phyloP scores from a whole-genome alignment of 1,284 basidiomycete species.

The Moniliophthora roreri region DNA sequence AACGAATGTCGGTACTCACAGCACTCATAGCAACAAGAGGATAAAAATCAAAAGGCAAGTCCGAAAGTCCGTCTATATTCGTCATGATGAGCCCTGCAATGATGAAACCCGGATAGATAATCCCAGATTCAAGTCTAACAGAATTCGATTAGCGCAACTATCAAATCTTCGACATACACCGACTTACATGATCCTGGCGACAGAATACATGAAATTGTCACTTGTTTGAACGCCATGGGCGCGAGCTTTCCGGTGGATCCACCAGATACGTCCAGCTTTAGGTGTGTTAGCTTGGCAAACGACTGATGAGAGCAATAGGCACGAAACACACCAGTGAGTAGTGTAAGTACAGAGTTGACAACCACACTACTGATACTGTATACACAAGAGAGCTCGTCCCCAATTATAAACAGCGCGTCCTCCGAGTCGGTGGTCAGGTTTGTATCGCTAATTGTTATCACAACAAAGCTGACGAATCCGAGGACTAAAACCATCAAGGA shows the following conservation, averaged over 20 bases:
- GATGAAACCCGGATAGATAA: neutral
- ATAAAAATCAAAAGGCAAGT: neutral
- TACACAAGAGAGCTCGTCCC: neutral
- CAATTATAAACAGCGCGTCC: neutral
- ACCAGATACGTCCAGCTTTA: constrained; percentile 2
- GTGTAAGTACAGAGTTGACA: neutral
- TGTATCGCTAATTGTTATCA: too few species aligned
- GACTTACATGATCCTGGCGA: constrained; percentile 1
- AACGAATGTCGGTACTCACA: neutral
- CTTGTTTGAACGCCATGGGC: neutral
- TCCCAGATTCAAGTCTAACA: constrained; percentile 1
- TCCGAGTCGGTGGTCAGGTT: too few species aligned
- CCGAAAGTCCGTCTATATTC: too few species aligned
- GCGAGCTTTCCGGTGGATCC: neutral
- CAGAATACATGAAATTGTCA: neutral
- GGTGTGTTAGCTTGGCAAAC: neutral
- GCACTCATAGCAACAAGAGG: neutral
- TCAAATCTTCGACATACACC: neutral
- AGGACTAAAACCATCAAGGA: too few species aligned
- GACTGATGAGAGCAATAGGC: neutral
- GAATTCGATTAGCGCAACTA: too few species aligned
- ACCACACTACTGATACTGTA: neutral
- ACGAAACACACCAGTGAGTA: neutral
- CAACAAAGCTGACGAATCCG: too few species aligned
- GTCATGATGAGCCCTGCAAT: neutral